Conservation (phyloP, 192 early-diverging fungal species). For the Coemansia sp. region DNA sequence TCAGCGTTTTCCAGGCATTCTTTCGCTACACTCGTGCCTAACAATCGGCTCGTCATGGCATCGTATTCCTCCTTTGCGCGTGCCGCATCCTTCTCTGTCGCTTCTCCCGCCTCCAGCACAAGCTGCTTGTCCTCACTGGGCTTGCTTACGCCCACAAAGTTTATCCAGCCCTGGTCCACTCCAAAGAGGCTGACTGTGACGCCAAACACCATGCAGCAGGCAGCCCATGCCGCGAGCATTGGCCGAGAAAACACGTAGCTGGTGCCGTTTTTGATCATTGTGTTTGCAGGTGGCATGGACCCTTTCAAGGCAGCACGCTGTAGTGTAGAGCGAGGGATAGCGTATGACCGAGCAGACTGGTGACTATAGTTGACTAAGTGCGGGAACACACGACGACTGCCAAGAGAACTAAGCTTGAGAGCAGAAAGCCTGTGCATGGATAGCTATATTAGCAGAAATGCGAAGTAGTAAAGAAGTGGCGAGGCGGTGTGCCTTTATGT, state of each 20-base stretch:
- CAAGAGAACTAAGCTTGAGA: too few relatives aligned
- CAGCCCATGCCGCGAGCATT: constrained; percentile 47
- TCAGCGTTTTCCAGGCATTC: constrained; percentile 31
- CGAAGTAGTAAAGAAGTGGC: too few relatives aligned
- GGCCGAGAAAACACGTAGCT: constrained; percentile 34
- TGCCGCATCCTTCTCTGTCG: neutral
- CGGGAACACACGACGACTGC: too few relatives aligned
- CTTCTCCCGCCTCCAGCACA: neutral
- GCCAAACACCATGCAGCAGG: constrained; percentile 44
- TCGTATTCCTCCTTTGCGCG: neutral
- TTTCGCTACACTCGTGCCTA: constrained; percentile 23
- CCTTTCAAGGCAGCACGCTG: constrained; percentile 12
- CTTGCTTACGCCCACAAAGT: constrained; percentile 1
- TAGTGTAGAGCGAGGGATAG: constrained; percentile 30
- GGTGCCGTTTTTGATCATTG: constrained; percentile 3
- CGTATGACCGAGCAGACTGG: constrained; percentile 27
- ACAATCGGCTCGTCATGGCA: constrained; percentile 9
- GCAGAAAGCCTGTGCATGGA: too few relatives aligned
- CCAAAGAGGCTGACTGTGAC: constrained; percentile 24
- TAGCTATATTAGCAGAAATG: too few relatives aligned
- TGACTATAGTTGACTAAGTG: too few relatives aligned
- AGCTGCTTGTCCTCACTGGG: neutral
- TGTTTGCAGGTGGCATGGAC: neutral
- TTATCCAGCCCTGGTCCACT: constrained; percentile 45
- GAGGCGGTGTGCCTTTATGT: too few relatives aligned